These are phyloP conservation scores for Paraconiothyrium brasiliense DNA, from an alignment of 2,329 filamentous ascomycete species.

Conservation along the genomic window DNA sequence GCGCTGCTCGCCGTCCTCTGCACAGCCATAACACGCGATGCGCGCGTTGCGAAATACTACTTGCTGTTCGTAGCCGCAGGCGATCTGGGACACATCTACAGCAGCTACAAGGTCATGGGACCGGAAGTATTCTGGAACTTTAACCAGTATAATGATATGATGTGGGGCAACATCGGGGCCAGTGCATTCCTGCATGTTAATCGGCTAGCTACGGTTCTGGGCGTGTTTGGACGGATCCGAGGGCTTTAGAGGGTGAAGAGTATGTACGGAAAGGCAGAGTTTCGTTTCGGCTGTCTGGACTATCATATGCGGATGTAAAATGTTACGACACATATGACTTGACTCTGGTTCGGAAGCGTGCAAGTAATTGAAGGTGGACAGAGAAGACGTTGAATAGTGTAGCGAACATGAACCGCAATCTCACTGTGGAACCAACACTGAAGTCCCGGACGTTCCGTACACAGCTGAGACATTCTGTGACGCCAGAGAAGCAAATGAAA, in stretches of 20 bases:
- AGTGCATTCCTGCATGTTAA: slow-evolving; percentile 37
- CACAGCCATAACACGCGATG: slow-evolving; percentile 36
- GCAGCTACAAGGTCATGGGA: slow-evolving; percentile 35
- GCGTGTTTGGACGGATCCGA: slow-evolving; percentile 33
- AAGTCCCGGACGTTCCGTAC: neutral
- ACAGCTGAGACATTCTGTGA: neutral
- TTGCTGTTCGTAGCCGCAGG: slow-evolving; percentile 30
- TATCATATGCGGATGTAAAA: too few species aligned
- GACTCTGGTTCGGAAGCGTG: too few species aligned
- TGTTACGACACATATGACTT: too few species aligned
- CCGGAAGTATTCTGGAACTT: slow-evolving; percentile 35
- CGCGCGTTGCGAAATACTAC: slow-evolving; percentile 34
- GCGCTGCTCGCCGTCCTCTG: slow-evolving; percentile 32
- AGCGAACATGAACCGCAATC: too few species aligned
- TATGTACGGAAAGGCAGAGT: neutral
- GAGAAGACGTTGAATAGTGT: too few species aligned
- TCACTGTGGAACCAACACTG: too few species aligned
- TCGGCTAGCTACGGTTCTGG: slow-evolving; percentile 30
- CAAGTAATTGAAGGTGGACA: too few species aligned
- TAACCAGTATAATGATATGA: slow-evolving; percentile 31
- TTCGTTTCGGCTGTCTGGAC: neutral
- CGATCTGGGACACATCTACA: slow-evolving; percentile 37
- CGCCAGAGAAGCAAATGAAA: neutral
- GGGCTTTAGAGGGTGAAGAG: neutral
- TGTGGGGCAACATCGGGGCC: slow-evolving; percentile 40